Percentiles rank a stretch among this genome's conserved stretches.
These are phyloP conservation scores for rapeseed (Brassica napus) DNA, from an alignment of 345 rosid genomes.

Conservation along the genomic window DNA sequence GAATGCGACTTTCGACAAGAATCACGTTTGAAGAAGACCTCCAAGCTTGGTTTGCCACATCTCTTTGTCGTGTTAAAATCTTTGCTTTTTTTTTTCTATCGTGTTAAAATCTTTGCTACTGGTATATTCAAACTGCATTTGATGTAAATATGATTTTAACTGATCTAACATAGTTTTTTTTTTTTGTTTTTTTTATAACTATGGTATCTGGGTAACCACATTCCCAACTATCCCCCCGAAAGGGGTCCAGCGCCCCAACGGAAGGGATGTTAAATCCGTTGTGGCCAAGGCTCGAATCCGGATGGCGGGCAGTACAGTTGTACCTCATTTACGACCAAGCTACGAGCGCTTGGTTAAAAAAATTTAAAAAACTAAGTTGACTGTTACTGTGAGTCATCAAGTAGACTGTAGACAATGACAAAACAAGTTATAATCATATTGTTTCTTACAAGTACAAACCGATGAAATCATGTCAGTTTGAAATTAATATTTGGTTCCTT, in stretches of 20 bases:
- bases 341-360: too few relatives aligned
- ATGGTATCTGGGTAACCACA: too few relatives aligned
- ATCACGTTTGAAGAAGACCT: background rate
- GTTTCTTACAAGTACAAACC: slow-evolving; percentile 6
- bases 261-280: too few relatives aligned
- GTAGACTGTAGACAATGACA: slow-evolving; percentile 23
- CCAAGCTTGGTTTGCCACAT: background rate
- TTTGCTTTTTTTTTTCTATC: background rate
- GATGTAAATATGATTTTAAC: background rate
- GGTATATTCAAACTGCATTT: background rate
- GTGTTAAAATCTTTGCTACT: background rate
- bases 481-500: slow-evolving; percentile 19
- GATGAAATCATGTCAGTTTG: slow-evolving; percentile 7
- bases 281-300: too few relatives aligned
- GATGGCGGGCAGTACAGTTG: too few relatives aligned
- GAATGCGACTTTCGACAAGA: background rate
- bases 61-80: background rate
- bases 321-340: too few relatives aligned
- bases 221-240: too few relatives aligned
- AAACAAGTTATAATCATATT: slow-evolving; percentile 31
- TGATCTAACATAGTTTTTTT: background rate
- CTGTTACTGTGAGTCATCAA: slow-evolving; percentile 4
- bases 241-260: too few relatives aligned
- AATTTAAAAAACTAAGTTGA: background rate
- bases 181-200: background rate